Percentiles rank a stretch among this genome's conserved stretches.
Evolutionary conservation across 805 yeast genomes (phyloP).

Genomic region (Wickerhamomyces ciferrii): DNA sequence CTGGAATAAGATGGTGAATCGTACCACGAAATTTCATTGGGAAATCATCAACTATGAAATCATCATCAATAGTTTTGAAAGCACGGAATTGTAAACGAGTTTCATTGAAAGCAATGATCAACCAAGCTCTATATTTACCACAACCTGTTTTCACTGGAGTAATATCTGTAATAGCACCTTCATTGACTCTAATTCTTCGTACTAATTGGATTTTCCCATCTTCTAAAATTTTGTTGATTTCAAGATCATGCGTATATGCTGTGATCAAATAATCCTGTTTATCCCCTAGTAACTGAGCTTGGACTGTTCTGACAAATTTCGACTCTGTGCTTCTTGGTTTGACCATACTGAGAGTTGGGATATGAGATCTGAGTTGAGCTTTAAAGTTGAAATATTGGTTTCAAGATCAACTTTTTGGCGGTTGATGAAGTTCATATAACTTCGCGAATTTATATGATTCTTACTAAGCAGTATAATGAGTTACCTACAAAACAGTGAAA

Average conservation of each 20-base stretch:
- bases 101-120: not conserved
- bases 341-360: too few relatives aligned
- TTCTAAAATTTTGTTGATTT: not conserved
- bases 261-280: not conserved
- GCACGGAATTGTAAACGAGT: not conserved
- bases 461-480: too few relatives aligned
- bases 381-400: too few relatives aligned
- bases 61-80: too few relatives aligned
- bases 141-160: not conserved
- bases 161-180: not conserved
- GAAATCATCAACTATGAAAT: not conserved
- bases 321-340: not conserved
- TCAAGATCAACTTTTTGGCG: too few relatives aligned
- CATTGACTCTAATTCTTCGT: not conserved
- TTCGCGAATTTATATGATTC: too few relatives aligned
- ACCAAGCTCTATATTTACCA: not conserved
- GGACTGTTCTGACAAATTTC: not conserved
- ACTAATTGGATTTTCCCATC: not conserved
- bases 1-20: not conserved
- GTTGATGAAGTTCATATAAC: too few relatives aligned
- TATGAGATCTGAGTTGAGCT: too few relatives aligned
- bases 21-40: not conserved
- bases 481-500: too few relatives aligned
- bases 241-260: not conserved
- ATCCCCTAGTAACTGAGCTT: not conserved